Evolutionary conservation across 139 green algal genomes (phyloP), one percentile per base, ranked within the genome.

Genomic region (Yamagishiella unicocca): DNA sequence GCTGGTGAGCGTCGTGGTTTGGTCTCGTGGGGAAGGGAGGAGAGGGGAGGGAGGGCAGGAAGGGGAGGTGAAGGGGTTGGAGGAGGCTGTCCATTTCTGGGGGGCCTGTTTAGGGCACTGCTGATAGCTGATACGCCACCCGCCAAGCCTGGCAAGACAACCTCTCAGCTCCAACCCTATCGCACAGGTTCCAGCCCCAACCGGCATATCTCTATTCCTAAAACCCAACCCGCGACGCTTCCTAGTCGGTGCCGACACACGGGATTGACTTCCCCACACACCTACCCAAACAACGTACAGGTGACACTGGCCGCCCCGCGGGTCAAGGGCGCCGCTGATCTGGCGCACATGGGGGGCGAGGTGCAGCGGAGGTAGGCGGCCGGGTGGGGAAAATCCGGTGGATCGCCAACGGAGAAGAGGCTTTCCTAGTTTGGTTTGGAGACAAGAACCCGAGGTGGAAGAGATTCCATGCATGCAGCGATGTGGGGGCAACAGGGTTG

Each of bases 281-380:
- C 58, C 40, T 6, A 22, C 17, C 17, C 50, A 12, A 12, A 12
- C 17, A 12, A 12, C 72, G 1, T 38, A 21, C 43, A 76, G 79
- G 79, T 85, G 61, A 85, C 79, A 6, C n/a, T 85, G 38, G 61
- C 79, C 17, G 61, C 61, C 42, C 79, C 79, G 2, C 79, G 79
- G 5, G 61, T 85, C 12, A 75, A 43, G 62, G 79, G 79, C 4
- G 79, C 19, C 7, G 79, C 42, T 17, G 79, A 85, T 31, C 61
- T 85, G 42, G 61, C 79, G 17, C 4, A 46, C n/a, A 12, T 85
- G 12, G 29, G 12, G n/a, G 40, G 61, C 1, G 79, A 85, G 42
- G 29, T 85, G 42, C 61, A 76, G 2, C 53, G 54, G 5, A 72
- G 40, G 77, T 73, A 58, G 4, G 77, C 22, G 46, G 7, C 31